A percentile compares a stretch with the other conserved stretches of the same genome.
phyloP scores from a whole-genome alignment of 1,284 basidiomycete species.

The Malassezia psittaci region DNA sequence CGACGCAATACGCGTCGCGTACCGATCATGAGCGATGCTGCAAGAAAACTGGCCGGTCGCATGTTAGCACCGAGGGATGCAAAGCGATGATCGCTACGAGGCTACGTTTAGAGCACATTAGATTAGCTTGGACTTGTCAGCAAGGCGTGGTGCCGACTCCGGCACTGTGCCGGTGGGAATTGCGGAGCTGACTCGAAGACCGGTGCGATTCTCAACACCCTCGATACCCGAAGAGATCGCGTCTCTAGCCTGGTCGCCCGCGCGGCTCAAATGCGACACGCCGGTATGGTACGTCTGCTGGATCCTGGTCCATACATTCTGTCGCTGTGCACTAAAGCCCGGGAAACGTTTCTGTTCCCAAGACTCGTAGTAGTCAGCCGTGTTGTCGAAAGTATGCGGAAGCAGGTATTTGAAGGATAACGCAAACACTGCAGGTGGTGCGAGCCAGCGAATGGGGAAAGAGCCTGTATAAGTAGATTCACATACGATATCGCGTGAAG shows the following conservation, averaged over 20 bases:
- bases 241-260: conserved; percentile 16
- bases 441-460: conserved; percentile 41
- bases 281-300: conserved; percentile 14
- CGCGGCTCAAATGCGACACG: conserved; percentile 20
- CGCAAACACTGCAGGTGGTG: conserved; percentile 33
- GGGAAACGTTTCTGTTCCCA: conserved; percentile 27
- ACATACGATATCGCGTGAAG: conserved; percentile 63
- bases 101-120: conserved; percentile 11
- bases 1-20: neutral
- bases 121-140: conserved; percentile 6
- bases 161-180: conserved; percentile 7
- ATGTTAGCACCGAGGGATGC: neutral
- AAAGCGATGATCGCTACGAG: neutral
- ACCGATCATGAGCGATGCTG: neutral
- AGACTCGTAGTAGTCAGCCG: conserved; percentile 30
- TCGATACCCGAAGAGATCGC: conserved; percentile 22
- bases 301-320: neutral
- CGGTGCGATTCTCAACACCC: conserved; percentile 31
- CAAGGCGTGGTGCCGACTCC: neutral
- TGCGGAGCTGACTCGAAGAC: conserved; percentile 27
- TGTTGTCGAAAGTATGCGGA: conserved; percentile 36
- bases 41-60: conserved; percentile 1
- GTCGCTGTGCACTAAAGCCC: conserved; percentile 24
- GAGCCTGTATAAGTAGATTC: conserved; percentile 12
- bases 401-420: conserved; percentile 43